Conservation (phyloP, 345 rosid genomes). For the Kernera saxatilis region DNA sequence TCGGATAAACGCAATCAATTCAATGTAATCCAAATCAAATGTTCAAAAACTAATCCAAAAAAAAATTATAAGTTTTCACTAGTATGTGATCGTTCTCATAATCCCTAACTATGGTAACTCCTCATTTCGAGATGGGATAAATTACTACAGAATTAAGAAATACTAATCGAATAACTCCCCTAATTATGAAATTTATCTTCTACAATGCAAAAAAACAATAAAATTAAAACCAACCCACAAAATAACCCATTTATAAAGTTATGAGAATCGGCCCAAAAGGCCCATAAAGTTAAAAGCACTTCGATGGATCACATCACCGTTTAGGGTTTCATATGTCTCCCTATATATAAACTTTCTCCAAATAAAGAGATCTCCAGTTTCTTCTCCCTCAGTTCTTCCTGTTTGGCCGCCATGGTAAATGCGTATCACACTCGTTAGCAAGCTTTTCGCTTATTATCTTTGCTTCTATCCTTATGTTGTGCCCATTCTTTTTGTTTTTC, state of each 20-base stretch:
- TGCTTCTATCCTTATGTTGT: neutral
- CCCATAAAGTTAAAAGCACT: neutral
- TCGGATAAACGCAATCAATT: too few species aligned
- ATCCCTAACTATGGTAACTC: too few species aligned
- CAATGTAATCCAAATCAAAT: too few species aligned
- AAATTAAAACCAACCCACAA: neutral
- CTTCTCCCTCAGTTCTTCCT: neutral
- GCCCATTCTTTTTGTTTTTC: neutral
- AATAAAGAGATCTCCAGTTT: neutral
- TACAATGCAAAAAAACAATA: too few species aligned
- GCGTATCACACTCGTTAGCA: neutral
- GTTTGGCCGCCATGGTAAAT: slow-evolving; percentile 17
- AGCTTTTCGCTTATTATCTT: neutral
- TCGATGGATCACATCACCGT: neutral
- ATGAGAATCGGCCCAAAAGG: neutral
- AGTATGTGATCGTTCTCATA: too few species aligned
- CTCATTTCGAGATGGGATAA: too few species aligned
- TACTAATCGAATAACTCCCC: too few species aligned
- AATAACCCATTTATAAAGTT: neutral
- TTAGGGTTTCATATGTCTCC: slow-evolving; percentile 18
- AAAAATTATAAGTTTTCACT: too few species aligned
- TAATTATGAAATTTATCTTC: too few species aligned
- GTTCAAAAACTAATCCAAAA: too few species aligned
- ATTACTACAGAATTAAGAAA: too few species aligned
- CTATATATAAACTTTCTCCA: neutral